Base-by-base conservation (phyloP, 2,329 filamentous ascomycete genomes). In the Parascedosporium putredinis region DNA sequence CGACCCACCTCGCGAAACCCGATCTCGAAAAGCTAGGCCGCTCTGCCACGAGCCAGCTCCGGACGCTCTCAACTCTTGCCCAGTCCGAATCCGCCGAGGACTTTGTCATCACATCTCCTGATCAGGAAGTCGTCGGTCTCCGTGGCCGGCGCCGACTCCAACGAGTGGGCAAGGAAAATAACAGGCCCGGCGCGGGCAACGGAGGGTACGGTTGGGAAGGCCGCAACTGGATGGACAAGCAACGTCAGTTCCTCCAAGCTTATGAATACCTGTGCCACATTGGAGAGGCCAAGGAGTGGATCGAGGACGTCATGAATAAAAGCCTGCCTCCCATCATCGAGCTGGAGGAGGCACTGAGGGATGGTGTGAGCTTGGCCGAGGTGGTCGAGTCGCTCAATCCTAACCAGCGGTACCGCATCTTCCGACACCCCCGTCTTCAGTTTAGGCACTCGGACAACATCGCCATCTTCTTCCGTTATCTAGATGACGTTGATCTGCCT, bases 241-340 rank as follows among this genome's bases (percentile, higher is more conserved):
- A 98, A 63, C 81, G 93, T 23, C 91, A 97, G 64, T 97, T 96
- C 60, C 70, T 98, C 49, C 88, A 95, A 65, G 93, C 93, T 5
- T 98, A 98, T 62, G 93, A 98, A 65, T 98, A 98, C 63, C 83
- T 98, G 33, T 98, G 93, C 63, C 93, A 98, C 62, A 97, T 98
- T 56, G 93, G 93, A 64, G 93, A 98, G 71, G 93, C 93, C 20
- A 97, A 97, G 64, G 91, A 97, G 67, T 98, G 93, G 93, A 95
- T 98, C 56, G 93, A 98, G 62, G 74, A 94, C 62, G 81, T 96
- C 52, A 88, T 93, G 50, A 81, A 91, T 54, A 82, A 84, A 56
- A 74, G 84, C 47, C 88, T 98, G 33, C 90, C 93, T 3, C 86
- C 91, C 1, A 95, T 97, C 58, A 86, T 98, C 20, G 83, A 96